These are phyloP conservation scores for Lithohypha guttulata DNA, from an alignment of 2,329 filamentous ascomycete species.

Conservation along the genomic window DNA sequence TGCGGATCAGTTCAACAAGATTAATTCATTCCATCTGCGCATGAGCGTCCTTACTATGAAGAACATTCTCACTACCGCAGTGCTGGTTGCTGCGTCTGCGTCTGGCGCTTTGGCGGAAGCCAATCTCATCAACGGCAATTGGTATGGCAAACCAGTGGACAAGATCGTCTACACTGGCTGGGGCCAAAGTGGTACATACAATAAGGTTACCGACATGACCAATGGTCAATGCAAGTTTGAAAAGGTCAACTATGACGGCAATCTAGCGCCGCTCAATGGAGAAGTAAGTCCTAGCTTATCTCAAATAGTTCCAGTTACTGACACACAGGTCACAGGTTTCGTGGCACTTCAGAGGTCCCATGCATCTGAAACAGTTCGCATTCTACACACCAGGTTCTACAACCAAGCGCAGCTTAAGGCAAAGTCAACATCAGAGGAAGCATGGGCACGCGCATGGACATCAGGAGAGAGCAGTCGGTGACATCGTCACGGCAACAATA, in stretches of 20 bases:
- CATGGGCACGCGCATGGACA: constrained; percentile 45
- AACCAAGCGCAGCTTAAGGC: constrained; percentile 30
- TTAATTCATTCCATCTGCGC: too few relatives aligned
- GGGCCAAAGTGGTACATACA: constrained; percentile 50
- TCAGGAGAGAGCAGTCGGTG: constrained; percentile 40
- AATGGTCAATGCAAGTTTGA: constrained; percentile 43
- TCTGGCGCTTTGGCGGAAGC: constrained; percentile 17
- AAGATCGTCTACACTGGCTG: constrained; percentile 59
- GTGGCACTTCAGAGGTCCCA: constrained; percentile 60
- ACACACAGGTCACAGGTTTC: constrained; percentile 55
- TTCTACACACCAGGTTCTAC: constrained; percentile 48
- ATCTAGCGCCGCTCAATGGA: constrained; percentile 57
- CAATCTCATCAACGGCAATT: constrained; percentile 43
- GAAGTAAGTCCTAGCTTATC: constrained; percentile 48
- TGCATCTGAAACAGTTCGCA: constrained; percentile 56
- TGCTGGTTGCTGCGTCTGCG: constrained; percentile 15
- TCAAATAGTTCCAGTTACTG: too few relatives aligned
- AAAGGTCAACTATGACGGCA: constrained; percentile 42
- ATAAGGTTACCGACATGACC: constrained; percentile 51
- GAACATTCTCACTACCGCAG: constrained; percentile 1
- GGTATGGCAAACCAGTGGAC: constrained; percentile 50
- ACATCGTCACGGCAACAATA: constrained; percentile 47
- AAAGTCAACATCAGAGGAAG: constrained; percentile 23
- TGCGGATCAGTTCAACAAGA: too few relatives aligned
- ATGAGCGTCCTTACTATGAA: too few relatives aligned